Evolutionary conservation across 805 yeast species (phyloP).

Genomic region (Candida pini): DNA sequence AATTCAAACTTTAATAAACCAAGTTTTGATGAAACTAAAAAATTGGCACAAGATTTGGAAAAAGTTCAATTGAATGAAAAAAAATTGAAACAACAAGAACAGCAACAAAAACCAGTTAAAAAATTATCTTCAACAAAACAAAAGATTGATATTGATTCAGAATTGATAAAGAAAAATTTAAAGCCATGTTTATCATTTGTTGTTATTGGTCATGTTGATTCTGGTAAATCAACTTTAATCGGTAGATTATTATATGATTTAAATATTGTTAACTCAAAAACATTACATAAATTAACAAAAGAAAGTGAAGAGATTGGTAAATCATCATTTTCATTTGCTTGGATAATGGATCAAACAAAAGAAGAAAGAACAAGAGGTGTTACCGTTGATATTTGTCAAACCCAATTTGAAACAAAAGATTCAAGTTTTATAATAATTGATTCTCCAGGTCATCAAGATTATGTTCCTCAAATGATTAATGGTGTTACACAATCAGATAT

Average conservation of each 20-base stretch:
- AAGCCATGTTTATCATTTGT: conserved; percentile 67
- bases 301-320: conserved; percentile 68
- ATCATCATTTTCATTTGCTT: conserved; percentile 75
- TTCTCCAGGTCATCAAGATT: conserved; percentile 82
- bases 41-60: conserved; percentile 20
- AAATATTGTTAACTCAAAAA: conserved; percentile 60
- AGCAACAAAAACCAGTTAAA: conserved; percentile 4
- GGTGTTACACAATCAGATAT: conserved; percentile 77
- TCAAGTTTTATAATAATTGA: conserved; percentile 67
- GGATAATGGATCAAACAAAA: conserved; percentile 77
- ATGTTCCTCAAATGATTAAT: conserved; percentile 81
- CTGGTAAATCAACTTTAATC: conserved; percentile 78
- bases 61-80: conserved; percentile 14
- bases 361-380: conserved; percentile 77
- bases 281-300: conserved; percentile 54
- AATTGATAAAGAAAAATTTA: conserved; percentile 28
- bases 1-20: conserved; percentile 55
- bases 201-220: conserved; percentile 82
- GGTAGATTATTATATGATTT: conserved; percentile 66
- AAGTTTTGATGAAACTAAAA: conserved; percentile 71
- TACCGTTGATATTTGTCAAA: conserved; percentile 71
- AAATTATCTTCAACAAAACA: conserved; percentile 30
- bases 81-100: conserved; percentile 5
- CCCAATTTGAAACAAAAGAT: conserved; percentile 51
- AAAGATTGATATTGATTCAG: conserved; percentile 37